A percentile compares a stretch with the other conserved stretches of the same genome.
These are phyloP conservation scores for Tetramitus jugosus DNA, from an alignment of 208 protist species.

Conservation along the genomic window DNA sequence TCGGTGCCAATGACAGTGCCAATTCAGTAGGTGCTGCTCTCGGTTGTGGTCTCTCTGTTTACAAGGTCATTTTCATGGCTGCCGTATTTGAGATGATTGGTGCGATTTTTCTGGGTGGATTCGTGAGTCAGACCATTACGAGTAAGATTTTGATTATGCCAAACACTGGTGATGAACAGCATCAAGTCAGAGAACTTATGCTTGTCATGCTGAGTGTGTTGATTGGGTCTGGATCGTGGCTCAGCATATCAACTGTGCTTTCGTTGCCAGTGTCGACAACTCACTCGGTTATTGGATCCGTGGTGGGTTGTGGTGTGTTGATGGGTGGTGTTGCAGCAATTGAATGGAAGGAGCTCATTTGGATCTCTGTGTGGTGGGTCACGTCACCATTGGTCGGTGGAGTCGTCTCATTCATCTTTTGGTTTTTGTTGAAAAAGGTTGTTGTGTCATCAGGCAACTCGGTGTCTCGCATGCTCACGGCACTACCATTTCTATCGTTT, in stretches of 20 bases:
- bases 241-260: background rate
- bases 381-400: background rate
- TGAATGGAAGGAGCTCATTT: background rate
- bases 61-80: background rate
- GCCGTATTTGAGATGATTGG: background rate
- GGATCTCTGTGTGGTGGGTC: background rate
- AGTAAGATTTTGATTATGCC: background rate
- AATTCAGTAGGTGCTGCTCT: constrained; percentile 25
- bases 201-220: background rate
- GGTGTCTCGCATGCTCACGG: background rate
- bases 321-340: background rate
- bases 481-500: background rate
- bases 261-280: constrained; percentile 14
- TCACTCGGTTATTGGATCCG: background rate
- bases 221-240: background rate
- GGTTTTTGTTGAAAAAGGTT: background rate
- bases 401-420: background rate
- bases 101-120: background rate
- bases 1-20: constrained; percentile 12
- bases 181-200: background rate
- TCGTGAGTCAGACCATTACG: background rate
- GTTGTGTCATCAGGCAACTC: background rate
- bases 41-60: background rate
- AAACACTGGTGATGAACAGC: background rate
- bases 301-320: background rate